Evolutionary conservation across 1,284 basidiomycete species (phyloP).

Genomic region (Hymenochaete sp.): DNA sequence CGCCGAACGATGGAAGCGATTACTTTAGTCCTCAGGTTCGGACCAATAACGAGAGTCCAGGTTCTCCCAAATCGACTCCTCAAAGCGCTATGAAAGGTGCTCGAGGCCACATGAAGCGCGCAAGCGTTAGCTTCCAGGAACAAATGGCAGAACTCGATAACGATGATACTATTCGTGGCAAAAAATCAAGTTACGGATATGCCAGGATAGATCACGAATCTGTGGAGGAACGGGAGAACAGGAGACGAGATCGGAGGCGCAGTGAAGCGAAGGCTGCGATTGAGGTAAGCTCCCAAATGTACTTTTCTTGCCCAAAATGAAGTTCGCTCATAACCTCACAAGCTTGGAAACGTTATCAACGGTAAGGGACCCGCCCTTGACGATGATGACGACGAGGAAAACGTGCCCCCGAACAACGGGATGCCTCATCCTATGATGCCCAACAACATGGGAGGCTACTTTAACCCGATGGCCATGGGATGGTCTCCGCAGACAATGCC

Average conservation of each 20-base stretch:
- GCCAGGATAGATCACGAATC: background rate
- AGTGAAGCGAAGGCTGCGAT: constrained; percentile 58
- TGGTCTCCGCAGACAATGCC: constrained; percentile 19
- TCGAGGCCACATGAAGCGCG: constrained; percentile 13
- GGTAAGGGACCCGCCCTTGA: constrained; percentile 52
- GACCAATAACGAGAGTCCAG: constrained; percentile 10
- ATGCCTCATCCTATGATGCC: constrained; percentile 28
- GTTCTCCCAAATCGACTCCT: constrained; percentile 4
- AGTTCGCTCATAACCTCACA: background rate
- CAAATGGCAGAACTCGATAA: constrained; percentile 9
- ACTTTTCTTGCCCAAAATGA: constrained; percentile 13
- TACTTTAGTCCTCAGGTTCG: constrained; percentile 15
- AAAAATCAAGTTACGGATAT: constrained; percentile 1
- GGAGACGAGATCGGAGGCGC: constrained; percentile 46
- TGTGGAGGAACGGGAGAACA: constrained; percentile 19
- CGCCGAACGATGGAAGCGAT: constrained; percentile 23
- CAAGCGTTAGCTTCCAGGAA: constrained; percentile 17
- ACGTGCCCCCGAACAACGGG: constrained; percentile 36
- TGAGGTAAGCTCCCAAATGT: constrained; percentile 44
- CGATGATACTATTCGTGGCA: constrained; percentile 13
- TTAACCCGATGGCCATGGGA: constrained; percentile 20
- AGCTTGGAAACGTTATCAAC: constrained; percentile 77
- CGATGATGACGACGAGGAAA: constrained; percentile 45
- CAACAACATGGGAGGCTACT: constrained; percentile 16
- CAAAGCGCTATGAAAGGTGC: constrained; percentile 17